Percentiles rank a stretch among this genome's conserved stretches.
Conservation (phyloP, 2,329 filamentous ascomycete species). For the Coniosporium tulheliwenetii region DNA sequence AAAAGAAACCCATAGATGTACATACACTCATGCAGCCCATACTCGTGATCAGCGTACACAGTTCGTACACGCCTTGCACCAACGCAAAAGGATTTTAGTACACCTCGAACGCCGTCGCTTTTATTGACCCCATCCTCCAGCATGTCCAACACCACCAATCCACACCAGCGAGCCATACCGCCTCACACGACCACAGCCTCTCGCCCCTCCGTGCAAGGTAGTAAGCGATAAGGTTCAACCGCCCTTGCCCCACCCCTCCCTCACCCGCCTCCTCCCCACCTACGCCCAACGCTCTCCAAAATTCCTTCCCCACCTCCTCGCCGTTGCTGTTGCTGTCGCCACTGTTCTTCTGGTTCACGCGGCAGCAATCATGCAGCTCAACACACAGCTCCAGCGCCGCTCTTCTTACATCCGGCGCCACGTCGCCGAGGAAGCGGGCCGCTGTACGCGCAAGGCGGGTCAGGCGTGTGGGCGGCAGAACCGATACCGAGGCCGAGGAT, state of each 20-base stretch:
- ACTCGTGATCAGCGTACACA: no score
- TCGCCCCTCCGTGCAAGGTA: constrained; percentile 54
- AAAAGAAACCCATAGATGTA: no score
- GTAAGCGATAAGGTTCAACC: constrained; percentile 64
- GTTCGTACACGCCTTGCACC: no score
- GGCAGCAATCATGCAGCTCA: constrained; percentile 40
- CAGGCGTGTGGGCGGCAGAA: constrained; percentile 17
- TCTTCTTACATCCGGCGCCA: constrained; percentile 34
- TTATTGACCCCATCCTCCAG: no score
- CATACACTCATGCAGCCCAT: no score
- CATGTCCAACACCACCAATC: no score
- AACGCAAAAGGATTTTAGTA: no score
- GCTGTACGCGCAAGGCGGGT: constrained; percentile 21
- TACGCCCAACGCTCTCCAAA: constrained; percentile 50
- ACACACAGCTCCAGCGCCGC: constrained; percentile 70
- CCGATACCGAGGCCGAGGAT: constrained; percentile 18
- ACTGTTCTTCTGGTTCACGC: constrained; percentile 35
- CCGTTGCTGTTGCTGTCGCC: constrained; percentile 10
- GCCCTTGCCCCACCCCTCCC: constrained; percentile 46
- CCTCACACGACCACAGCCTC: no score
- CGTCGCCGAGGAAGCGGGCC: constrained; percentile 19
- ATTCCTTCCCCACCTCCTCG: constrained; percentile 27
- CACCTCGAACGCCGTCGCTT: no score
- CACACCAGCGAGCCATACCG: no score
- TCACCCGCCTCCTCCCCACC: constrained; percentile 10